phyloP scores from a whole-genome alignment of 371 early-diverging fungal species.

The Catenaria anguillulae region DNA sequence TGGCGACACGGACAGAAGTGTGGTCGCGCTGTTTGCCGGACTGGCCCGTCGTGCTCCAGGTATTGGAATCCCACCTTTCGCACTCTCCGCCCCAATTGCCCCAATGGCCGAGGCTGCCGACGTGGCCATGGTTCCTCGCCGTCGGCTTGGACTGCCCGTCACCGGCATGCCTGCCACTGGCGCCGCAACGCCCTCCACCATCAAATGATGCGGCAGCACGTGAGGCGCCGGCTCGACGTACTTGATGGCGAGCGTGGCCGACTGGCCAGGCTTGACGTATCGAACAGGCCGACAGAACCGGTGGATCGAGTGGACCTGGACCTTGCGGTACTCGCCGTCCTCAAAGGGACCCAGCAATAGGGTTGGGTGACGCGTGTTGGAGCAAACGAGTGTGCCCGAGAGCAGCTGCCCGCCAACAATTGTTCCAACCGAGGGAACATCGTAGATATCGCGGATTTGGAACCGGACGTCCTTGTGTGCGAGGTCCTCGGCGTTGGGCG shows the following conservation, averaged over 20 bases:
- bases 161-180: too few relatives aligned
- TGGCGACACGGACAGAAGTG: too few relatives aligned
- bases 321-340: conserved; percentile 20
- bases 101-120: too few relatives aligned
- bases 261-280: conserved; percentile 21
- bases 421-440: conserved; percentile 22
- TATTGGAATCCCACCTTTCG: too few relatives aligned
- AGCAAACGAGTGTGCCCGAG: conserved; percentile 21
- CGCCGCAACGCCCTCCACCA: too few relatives aligned
- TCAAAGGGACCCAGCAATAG: conserved; percentile 31
- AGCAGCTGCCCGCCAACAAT: conserved; percentile 26
- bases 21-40: too few relatives aligned
- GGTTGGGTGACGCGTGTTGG: too few relatives aligned
- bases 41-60: too few relatives aligned
- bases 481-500: neutral
- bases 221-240: neutral
- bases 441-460: conserved; percentile 28
- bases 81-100: too few relatives aligned
- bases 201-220: conserved; percentile 1
- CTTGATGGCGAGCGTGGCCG: conserved; percentile 22
- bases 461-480: conserved; percentile 16
- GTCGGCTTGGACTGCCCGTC: too few relatives aligned
- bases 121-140: too few relatives aligned
- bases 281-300: conserved; percentile 28
- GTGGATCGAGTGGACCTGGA: conserved; percentile 24